Evolutionary conservation across 192 early-diverging fungal species (phyloP).

Genomic region (Diversispora eburnea): DNA sequence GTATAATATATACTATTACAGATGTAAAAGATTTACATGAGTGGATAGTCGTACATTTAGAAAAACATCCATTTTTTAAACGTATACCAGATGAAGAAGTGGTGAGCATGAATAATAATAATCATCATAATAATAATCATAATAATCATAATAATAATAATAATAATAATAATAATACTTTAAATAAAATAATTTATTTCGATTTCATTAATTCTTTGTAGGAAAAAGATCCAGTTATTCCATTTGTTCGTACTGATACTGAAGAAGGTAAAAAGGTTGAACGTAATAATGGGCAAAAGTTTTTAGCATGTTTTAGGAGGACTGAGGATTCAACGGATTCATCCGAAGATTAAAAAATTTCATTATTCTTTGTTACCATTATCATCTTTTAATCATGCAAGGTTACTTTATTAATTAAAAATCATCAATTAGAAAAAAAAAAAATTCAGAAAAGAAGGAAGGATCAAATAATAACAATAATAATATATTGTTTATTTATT

Average conservation of each 20-base stretch:
- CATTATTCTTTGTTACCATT: too few species aligned
- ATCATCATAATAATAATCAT: not conserved
- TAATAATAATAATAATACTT: not conserved
- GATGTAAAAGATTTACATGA: slow-evolving; percentile 89
- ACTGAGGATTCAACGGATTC: slow-evolving; percentile 51
- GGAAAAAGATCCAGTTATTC: slow-evolving; percentile 79
- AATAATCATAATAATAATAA: not conserved
- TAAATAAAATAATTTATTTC: not conserved
- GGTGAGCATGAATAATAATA: slow-evolving; percentile 35
- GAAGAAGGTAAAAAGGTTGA: slow-evolving; percentile 99
- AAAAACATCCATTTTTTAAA: slow-evolving; percentile 91
- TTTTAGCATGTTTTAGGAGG: slow-evolving; percentile 79
- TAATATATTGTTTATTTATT: too few species aligned
- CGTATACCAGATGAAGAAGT: slow-evolving; percentile 73
- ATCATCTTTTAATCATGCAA: too few species aligned
- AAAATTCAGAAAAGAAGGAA: too few species aligned
- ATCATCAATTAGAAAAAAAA: too few species aligned
- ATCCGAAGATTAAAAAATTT: not conserved
- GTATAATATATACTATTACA: slow-evolving; percentile 94
- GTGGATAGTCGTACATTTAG: slow-evolving; percentile 95
- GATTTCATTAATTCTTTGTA: slow-evolving; percentile 29
- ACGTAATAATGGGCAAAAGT: slow-evolving; percentile 94
- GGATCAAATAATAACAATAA: too few species aligned
- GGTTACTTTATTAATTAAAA: too few species aligned
- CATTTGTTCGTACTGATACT: slow-evolving; percentile 80